These are phyloP conservation scores for Diplodia corticola DNA, from an alignment of 2,329 filamentous ascomycete species.

Conservation along the genomic window DNA sequence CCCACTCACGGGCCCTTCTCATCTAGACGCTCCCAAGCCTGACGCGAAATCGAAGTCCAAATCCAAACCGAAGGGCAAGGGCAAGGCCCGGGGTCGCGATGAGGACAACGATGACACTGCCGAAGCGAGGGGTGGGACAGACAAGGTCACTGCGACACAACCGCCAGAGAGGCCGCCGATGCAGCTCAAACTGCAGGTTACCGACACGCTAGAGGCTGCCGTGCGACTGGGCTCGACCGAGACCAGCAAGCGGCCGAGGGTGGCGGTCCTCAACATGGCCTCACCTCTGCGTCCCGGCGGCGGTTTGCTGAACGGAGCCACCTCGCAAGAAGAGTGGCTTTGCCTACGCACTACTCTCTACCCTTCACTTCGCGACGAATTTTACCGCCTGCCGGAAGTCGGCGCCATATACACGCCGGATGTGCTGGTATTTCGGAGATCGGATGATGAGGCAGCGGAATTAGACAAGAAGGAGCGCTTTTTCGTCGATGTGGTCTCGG, in stretches of 20 bases:
- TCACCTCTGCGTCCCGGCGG: constrained; percentile 63
- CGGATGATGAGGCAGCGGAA: constrained; percentile 40
- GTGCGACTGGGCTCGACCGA: constrained; percentile 32
- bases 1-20: neutral
- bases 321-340: constrained; percentile 62
- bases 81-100: constrained; percentile 8
- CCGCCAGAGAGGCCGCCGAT: constrained; percentile 27
- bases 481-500: constrained; percentile 60
- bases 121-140: neutral
- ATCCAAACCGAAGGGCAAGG: constrained; percentile 30
- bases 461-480: constrained; percentile 52
- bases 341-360: constrained; percentile 62
- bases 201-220: constrained; percentile 58
- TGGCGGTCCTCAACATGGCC: constrained; percentile 64
- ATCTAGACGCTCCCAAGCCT: constrained; percentile 9
- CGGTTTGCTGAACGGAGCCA: constrained; percentile 61
- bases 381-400: constrained; percentile 61
- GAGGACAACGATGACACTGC: constrained; percentile 23
- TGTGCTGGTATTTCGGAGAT: constrained; percentile 58
- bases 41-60: constrained; percentile 24
- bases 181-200: constrained; percentile 49
- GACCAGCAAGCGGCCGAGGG: constrained; percentile 34
- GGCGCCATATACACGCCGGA: constrained; percentile 60
- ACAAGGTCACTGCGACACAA: neutral
- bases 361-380: constrained; percentile 58